Conservation (phyloP, 768 basidiomycete species). For the Kwoniella sp. region DNA sequence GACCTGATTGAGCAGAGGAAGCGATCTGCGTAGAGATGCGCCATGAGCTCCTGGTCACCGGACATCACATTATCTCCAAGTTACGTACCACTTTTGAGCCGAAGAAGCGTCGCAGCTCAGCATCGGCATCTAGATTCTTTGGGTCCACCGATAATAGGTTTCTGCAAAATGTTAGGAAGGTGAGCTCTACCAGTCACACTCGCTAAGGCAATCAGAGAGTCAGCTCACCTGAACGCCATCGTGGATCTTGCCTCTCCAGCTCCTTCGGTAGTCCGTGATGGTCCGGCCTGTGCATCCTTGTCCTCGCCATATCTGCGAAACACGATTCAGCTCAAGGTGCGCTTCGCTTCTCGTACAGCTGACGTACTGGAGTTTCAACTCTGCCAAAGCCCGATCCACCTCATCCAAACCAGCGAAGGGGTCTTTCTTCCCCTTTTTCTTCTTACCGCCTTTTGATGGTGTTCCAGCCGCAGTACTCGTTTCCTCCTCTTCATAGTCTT, state of each 20-base stretch:
- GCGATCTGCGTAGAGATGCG: slow-evolving; percentile 34
- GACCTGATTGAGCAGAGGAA: slow-evolving; percentile 55
- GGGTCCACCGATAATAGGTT: slow-evolving; percentile 75
- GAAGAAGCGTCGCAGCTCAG: slow-evolving; percentile 91
- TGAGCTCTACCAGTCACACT: slow-evolving; percentile 4
- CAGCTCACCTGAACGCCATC: slow-evolving; percentile 52
- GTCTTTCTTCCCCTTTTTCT: slow-evolving; percentile 33
- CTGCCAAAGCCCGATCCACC: slow-evolving; percentile 78
- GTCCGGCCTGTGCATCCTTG: slow-evolving; percentile 57
- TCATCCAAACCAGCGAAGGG: slow-evolving; percentile 63
- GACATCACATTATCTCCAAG: not conserved
- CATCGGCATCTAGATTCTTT: slow-evolving; percentile 79
- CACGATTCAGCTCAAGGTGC: not conserved
- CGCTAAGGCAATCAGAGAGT: not conserved
- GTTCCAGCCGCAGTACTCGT: slow-evolving; percentile 58
- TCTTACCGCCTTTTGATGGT: slow-evolving; percentile 63
- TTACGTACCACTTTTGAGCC: slow-evolving; percentile 77
- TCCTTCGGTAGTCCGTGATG: slow-evolving; percentile 37
- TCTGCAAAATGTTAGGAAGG: slow-evolving; percentile 17
- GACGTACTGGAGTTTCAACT: slow-evolving; percentile 72
- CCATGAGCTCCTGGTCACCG: not conserved
- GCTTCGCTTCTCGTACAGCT: not conserved
- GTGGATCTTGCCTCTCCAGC: slow-evolving; percentile 41
- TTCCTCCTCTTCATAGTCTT: slow-evolving; percentile 58
- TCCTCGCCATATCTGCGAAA: slow-evolving; percentile 26